Conservation (phyloP, 495 filamentous ascomycete genomes). For the Echria macrotheca region DNA sequence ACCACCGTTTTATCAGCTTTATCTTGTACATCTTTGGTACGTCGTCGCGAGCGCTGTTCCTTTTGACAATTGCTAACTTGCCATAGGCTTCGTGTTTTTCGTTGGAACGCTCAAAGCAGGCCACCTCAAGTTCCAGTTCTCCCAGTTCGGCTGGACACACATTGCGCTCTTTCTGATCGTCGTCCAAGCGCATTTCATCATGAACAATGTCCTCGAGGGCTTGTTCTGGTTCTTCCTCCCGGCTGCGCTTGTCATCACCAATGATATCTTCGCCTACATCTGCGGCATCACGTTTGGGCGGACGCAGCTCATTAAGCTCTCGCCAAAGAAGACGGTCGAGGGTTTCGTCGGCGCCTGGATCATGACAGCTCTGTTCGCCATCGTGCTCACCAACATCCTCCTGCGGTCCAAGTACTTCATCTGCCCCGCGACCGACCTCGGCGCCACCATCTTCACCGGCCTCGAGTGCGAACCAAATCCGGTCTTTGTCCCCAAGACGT, state of each 20-base stretch:
- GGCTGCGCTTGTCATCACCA: slow-evolving; percentile 90
- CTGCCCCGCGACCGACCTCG: slow-evolving; percentile 94
- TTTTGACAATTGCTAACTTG: slow-evolving; percentile 9
- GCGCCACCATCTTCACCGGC: slow-evolving; percentile 87
- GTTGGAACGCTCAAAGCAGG: slow-evolving; percentile 93
- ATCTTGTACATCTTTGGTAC: slow-evolving; percentile 93
- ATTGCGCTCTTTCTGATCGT: slow-evolving; percentile 98
- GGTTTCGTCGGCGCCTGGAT: slow-evolving; percentile 97
- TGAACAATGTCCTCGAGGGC: slow-evolving; percentile 99
- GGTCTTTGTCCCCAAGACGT: slow-evolving; percentile 76
- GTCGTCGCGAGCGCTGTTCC: slow-evolving; percentile 18
- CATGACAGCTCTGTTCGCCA: slow-evolving; percentile 82
- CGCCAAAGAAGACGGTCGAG: slow-evolving; percentile 99
- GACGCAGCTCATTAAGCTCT: slow-evolving; percentile 95
- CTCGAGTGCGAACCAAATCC: slow-evolving; percentile 89
- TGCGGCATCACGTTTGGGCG: slow-evolving; percentile 95
- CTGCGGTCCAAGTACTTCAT: slow-evolving; percentile 97
- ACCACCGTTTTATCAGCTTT: slow-evolving; percentile 98
- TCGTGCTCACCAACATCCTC: slow-evolving; percentile 77
- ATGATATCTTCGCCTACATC: slow-evolving; percentile 98
- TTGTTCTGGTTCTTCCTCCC: slow-evolving; percentile 99
- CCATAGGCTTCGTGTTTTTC: slow-evolving; percentile 93
- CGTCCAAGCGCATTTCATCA: slow-evolving; percentile 97
- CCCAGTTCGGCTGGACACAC: slow-evolving; percentile 98
- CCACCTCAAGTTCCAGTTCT: slow-evolving; percentile 97